Conservation (phyloP, 805 yeast genomes). For the Ogataea neopini region DNA sequence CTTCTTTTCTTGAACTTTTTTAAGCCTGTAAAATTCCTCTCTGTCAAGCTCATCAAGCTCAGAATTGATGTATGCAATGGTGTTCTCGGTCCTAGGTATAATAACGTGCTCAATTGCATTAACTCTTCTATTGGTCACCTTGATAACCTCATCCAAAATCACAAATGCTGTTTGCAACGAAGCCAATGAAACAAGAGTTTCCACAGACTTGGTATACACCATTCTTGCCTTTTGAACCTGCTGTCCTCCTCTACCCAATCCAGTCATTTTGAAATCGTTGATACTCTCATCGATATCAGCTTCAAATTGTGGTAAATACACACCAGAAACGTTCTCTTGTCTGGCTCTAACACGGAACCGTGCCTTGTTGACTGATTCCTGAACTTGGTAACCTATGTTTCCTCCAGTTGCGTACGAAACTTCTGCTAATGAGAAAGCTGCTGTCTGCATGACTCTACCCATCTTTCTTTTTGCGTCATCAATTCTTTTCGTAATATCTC, state of each 20-base stretch:
- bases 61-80: slow-evolving; percentile 86
- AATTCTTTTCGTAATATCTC: slow-evolving; percentile 92
- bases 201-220: slow-evolving; percentile 95
- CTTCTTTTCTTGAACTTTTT: slow-evolving; percentile 94
- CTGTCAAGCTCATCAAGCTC: slow-evolving; percentile 97
- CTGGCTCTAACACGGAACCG: slow-evolving; percentile 88
- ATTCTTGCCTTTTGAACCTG: slow-evolving; percentile 93
- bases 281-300: slow-evolving; percentile 78
- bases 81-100: slow-evolving; percentile 96
- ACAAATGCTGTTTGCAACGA: slow-evolving; percentile 96
- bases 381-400: slow-evolving; percentile 92
- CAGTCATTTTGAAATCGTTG: slow-evolving; percentile 94
- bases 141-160: slow-evolving; percentile 94
- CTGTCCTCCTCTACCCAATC: slow-evolving; percentile 98
- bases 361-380: slow-evolving; percentile 88
- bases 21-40: slow-evolving; percentile 95
- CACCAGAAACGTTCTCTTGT: slow-evolving; percentile 97
- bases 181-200: slow-evolving; percentile 92
- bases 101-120: slow-evolving; percentile 98
- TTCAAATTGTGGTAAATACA: slow-evolving; percentile 89
- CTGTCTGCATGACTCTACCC: slow-evolving; percentile 98
- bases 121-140: slow-evolving; percentile 97
- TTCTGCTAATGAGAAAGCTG: slow-evolving; percentile 95
- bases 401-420: slow-evolving; percentile 98
- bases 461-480: slow-evolving; percentile 95